Percentiles rank a stretch among this genome's conserved stretches.
phyloP scores from a whole-genome alignment of 2,329 filamentous ascomycete genomes.

The Microdochium bolleyi region DNA sequence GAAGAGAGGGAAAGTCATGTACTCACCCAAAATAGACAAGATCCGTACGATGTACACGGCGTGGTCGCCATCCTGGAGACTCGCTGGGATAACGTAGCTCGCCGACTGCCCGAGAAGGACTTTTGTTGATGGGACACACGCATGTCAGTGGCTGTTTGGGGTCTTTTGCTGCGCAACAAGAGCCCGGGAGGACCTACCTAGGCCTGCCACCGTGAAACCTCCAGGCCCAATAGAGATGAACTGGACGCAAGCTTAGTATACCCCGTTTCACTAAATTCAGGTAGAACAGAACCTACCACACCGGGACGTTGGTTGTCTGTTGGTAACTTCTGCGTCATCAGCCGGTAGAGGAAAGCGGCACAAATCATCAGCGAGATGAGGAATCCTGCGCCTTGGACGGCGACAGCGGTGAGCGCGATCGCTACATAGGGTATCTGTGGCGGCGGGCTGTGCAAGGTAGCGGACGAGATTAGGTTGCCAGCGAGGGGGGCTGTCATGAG shows the following conservation, averaged over 20 bases:
- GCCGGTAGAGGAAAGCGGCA: constrained; percentile 72
- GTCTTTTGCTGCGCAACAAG: background rate
- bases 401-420: constrained; percentile 39
- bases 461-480: constrained; percentile 41
- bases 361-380: constrained; percentile 69
- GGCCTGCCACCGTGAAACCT: constrained; percentile 45
- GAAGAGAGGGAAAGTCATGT: no score
- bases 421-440: constrained; percentile 30
- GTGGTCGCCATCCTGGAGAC: constrained; percentile 32
- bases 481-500: constrained; percentile 71
- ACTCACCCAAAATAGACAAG: constrained; percentile 39
- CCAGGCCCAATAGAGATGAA: constrained; percentile 77
- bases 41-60: constrained; percentile 34
- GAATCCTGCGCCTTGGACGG: constrained; percentile 46
- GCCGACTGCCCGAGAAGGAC: constrained; percentile 37
- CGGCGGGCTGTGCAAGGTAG: constrained; percentile 15
- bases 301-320: constrained; percentile 68
- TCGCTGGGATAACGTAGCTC: constrained; percentile 30
- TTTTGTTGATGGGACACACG: constrained; percentile 5
- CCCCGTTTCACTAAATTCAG: background rate
- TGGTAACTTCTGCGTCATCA: constrained; percentile 84
- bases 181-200: constrained; percentile 19
- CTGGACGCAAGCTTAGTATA: constrained; percentile 21
- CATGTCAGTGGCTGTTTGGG: background rate
- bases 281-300: constrained; percentile 37